phyloP scores from a whole-genome alignment of 331 rosid genomes.

The Arachis monticola region DNA sequence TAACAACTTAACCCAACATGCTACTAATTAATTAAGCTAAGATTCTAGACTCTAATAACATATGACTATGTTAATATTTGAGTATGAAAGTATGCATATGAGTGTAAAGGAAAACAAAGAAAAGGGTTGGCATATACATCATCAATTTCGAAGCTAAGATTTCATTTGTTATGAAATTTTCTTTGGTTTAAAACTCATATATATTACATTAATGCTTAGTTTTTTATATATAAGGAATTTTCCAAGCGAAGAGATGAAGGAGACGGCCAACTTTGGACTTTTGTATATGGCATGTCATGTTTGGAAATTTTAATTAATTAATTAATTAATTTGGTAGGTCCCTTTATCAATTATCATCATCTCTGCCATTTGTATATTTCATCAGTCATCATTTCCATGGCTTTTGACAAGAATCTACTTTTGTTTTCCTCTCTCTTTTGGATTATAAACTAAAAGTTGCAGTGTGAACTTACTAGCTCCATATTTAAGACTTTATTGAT shows the following conservation, averaged over 20 bases:
- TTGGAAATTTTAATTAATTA: background rate
- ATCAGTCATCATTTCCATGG: constrained; percentile 19
- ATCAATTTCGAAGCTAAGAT: constrained; percentile 34
- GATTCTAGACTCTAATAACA: background rate
- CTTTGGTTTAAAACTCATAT: constrained; percentile 14
- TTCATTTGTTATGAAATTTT: constrained; percentile 14
- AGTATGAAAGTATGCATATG: constrained; percentile 29
- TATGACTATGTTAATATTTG: background rate
- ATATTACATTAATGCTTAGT: constrained; percentile 20
- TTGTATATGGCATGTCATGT: constrained; percentile 33
- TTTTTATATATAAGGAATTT: constrained; percentile 23
- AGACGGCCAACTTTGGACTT: constrained; percentile 53
- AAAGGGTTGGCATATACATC: background rate
- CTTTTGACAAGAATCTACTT: background rate
- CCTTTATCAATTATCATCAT: background rate
- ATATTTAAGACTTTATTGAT: background rate
- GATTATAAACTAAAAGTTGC: background rate
- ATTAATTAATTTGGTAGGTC: background rate
- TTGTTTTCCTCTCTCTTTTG: background rate
- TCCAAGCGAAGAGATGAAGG: constrained; percentile 27
- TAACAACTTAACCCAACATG: background rate
- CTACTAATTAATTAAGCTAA: background rate
- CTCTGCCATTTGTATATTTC: constrained; percentile 5
- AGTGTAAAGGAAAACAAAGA: background rate
- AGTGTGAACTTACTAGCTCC: background rate